Evolutionary conservation across 306 rosid genomes (phyloP), one percentile per base, ranked within the genome.

Genomic region (Luffa acutangula): DNA sequence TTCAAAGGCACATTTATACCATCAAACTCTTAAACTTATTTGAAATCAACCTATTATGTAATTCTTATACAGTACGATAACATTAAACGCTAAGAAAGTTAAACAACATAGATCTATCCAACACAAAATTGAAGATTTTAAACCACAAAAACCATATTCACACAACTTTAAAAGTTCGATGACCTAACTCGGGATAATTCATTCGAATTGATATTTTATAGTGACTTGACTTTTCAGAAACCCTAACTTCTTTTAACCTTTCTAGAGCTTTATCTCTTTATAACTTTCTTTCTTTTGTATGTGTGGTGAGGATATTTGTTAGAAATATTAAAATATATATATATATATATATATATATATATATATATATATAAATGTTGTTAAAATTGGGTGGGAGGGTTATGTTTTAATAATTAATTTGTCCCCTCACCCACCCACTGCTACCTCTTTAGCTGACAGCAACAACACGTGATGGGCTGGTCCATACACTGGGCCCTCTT

Each of bases 401-500:
- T 13, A 20, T 74, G 45, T 49, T 73, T 48, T 31, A 48, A 49
- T 73, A 14, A 48, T 48, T 33, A 48, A 43, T 10, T 73, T 82
- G 85, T 82, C 80, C 74, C 80, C 85, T 60, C 75, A 71, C 76
- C 69, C 85, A 82, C 82, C 82, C 42, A 60, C 82, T 82, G 85
- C 80, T 41, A 78, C 85, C 82, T 49, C 82, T 62, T 72, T 1
- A 33, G 79, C 80, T 78, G 85, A 82, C 85, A 82, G 85, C 76
- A 82, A 82, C 85, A 58, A 39, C 79, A 82, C 85, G 80, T 82
- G 82, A 72, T 78, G 79, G 82, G 85, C 77, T 82, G 82, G 82
- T 63, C 75, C 81, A 49, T 25, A 78, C 54, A 48, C 42, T 4
- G 85, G 82, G 73, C 45, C 80, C 79, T 4, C 62, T 65, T 65